Conservation (phyloP, 2,329 filamentous ascomycete species). For the Fusarium chaquense region DNA sequence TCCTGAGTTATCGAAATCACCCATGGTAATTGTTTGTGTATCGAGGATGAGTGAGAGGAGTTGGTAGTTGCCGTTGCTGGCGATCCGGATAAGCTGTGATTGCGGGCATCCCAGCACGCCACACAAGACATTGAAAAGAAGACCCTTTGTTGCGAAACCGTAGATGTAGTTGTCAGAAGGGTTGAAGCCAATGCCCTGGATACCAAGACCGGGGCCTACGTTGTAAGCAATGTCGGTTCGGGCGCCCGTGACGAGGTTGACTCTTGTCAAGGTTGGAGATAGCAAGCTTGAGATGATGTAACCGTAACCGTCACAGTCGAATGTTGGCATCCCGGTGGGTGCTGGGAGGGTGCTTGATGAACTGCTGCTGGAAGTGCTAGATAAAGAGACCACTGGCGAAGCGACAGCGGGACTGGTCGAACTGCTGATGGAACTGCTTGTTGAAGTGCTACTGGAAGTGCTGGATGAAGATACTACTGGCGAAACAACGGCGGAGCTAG, state of each 20-base stretch:
- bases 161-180: conserved; percentile 42
- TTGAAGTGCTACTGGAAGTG: no score
- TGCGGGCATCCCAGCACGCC: not conserved
- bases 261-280: conserved; percentile 1
- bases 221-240: not conserved
- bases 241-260: conserved; percentile 18
- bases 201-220: conserved; percentile 11
- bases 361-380: not conserved
- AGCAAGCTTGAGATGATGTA: conserved; percentile 18
- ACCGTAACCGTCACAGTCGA: conserved; percentile 29
- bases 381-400: no score
- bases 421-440: no score
- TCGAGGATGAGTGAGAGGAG: not conserved
- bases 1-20: conserved; percentile 32
- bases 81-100: conserved; percentile 32
- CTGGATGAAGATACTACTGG: no score
- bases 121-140: not conserved
- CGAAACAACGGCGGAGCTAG: no score
- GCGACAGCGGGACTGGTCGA: not conserved
- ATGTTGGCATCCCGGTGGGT: conserved; percentile 17
- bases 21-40: conserved; percentile 16
- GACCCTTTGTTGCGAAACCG: conserved; percentile 6
- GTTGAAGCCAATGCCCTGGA: conserved; percentile 43
- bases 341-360: conserved; percentile 1
- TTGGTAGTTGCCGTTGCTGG: conserved; percentile 15